These are phyloP conservation scores for Boletellus deceptivus DNA, from an alignment of 1,284 basidiomycete genomes.

Conservation along the genomic window DNA sequence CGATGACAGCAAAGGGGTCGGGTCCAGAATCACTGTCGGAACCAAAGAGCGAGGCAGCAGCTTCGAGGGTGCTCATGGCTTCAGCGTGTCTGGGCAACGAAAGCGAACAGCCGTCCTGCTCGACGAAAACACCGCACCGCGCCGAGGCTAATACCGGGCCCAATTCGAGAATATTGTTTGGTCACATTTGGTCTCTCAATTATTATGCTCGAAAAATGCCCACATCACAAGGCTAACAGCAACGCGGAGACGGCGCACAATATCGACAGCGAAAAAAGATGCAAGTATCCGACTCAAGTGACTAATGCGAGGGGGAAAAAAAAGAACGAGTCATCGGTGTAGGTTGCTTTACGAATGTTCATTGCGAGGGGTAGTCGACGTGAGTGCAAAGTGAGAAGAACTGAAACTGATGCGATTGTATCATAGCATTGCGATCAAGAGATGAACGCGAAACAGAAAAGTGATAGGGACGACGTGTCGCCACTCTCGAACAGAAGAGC, in stretches of 20 bases:
- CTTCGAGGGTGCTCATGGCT: constrained; percentile 64
- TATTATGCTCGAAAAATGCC: background rate
- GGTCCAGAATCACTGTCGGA: constrained; percentile 51
- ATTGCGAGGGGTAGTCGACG: constrained; percentile 33
- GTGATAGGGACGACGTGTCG: constrained; percentile 8
- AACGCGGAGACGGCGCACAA: constrained; percentile 20
- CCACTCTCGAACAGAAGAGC: constrained; percentile 9
- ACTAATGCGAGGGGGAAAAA: constrained; percentile 12
- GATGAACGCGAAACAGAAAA: constrained; percentile 9
- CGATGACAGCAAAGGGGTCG: constrained; percentile 67
- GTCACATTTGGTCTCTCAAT: constrained; percentile 15
- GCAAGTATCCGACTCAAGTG: constrained; percentile 26
- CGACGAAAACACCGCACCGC: constrained; percentile 1
- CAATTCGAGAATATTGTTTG: constrained; percentile 25
- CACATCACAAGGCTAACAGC: constrained; percentile 12
- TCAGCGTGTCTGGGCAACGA: constrained; percentile 30
- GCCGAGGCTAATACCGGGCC: background rate
- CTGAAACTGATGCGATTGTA: constrained; percentile 34
- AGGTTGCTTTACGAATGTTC: constrained; percentile 39
- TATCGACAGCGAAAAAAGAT: constrained; percentile 33
- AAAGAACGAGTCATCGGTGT: constrained; percentile 23
- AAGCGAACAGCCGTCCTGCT: constrained; percentile 6
- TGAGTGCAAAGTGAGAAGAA: constrained; percentile 32
- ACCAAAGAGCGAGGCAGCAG: constrained; percentile 76
- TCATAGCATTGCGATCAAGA: constrained; percentile 39